Conservation (phyloP, 2,329 filamentous ascomycete species). For the Pochonia chlamydosporia region DNA sequence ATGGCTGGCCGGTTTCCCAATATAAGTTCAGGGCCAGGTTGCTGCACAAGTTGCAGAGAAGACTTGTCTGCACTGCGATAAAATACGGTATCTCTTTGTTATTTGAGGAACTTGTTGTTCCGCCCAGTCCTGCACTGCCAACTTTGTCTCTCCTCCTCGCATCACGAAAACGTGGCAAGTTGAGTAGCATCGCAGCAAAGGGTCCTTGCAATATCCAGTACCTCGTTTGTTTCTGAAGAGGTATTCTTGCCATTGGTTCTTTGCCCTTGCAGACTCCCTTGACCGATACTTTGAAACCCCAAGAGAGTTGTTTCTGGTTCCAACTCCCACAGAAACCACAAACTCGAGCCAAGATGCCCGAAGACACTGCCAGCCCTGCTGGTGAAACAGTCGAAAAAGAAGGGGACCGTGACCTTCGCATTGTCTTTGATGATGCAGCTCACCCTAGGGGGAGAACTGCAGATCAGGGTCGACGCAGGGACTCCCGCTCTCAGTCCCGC, state of each 20-base stretch:
- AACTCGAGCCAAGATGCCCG: no score
- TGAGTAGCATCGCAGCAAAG: constrained; percentile 6
- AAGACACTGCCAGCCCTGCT: constrained; percentile 9
- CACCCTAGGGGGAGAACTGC: constrained; percentile 15
- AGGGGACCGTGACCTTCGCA: constrained; percentile 16
- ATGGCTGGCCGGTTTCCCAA: constrained; percentile 7
- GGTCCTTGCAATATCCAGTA: not conserved
- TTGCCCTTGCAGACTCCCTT: not conserved
- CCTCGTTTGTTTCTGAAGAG: not conserved
- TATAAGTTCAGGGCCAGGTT: not conserved
- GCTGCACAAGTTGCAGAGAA: not conserved
- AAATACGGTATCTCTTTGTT: not conserved
- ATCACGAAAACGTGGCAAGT: constrained; percentile 4
- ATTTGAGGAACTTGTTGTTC: not conserved
- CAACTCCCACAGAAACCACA: not conserved
- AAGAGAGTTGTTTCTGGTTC: not conserved
- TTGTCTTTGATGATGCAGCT: constrained; percentile 17
- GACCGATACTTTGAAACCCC: not conserved
- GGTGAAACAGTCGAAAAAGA: constrained; percentile 16
- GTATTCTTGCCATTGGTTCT: not conserved
- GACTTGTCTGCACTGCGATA: no score
- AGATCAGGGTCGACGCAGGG: constrained; percentile 4
- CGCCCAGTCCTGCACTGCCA: not conserved
- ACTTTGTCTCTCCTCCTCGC: not conserved
- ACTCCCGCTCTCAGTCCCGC: constrained; percentile 16